Base-by-base conservation (phyloP, 768 basidiomycete species). In the Suillus brevipes region DNA sequence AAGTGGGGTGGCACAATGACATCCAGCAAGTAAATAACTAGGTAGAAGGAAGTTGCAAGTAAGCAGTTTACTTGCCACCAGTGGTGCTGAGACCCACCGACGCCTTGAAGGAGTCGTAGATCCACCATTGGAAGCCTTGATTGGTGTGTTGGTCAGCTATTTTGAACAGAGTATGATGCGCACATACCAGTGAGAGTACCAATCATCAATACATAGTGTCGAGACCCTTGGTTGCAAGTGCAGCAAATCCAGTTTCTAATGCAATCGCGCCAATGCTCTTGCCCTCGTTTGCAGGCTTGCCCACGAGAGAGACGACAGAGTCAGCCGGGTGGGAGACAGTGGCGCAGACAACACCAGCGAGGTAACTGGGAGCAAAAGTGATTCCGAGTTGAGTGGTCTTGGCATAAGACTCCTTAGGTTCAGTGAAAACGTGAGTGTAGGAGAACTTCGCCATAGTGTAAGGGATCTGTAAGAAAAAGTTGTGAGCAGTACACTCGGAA, bases 391-490 rank as follows among this genome's bases (percentile, higher is more conserved):
- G 92, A 55, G 89, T 95, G 69, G 85, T 77, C 82, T 94, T 90
- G 80, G 85, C 79, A 78, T 94, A 93, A 16, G 85, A 81, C 16
- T 90, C 86, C 78, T 93, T 94, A 72, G 91, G 90, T 64, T 83
- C 80, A 47, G 89, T 85, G 81, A 95, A 90, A 78, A 94, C 91
- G 75, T 90, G 87, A 70, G 90, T 93, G 80, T 94, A 94, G 87
- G 88, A 95, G 87, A 97, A 97, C 81, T 97, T 97, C 83, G 95
- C 95, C 95, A 97, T 96, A 73, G 95, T 97, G 85, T 97, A 97
- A 62, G 95, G 95, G 73, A 97, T 95, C 91, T 97, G 66, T 34
- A 55, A 25, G 23, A 7, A 23, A 8, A 55, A 23, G 49, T 55
- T 18, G 34, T 61, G 6, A 58, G 42, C 31, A 63, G 9, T 12